A percentile compares a stretch with the other conserved stretches of the same genome.
phyloP scores from a whole-genome alignment of 495 filamentous ascomycete species.

The Amphirosellinia nigrospora region DNA sequence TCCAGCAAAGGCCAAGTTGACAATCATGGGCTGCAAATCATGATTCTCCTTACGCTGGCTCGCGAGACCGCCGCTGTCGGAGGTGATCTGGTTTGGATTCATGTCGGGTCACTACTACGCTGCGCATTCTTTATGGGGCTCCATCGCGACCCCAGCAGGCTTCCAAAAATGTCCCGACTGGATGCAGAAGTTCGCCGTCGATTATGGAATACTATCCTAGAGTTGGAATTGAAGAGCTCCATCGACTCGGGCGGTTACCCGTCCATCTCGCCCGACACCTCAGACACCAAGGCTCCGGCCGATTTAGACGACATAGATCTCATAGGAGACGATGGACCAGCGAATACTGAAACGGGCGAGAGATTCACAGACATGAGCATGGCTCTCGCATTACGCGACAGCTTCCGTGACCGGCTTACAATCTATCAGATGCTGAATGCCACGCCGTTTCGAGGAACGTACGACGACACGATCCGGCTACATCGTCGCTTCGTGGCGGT shows the following conservation, averaged over 20 bases:
- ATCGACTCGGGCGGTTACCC: constrained; percentile 61
- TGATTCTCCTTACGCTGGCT: constrained; percentile 66
- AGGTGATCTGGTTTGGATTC: constrained; percentile 64
- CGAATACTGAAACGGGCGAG: constrained; percentile 29
- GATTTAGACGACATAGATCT: constrained; percentile 56
- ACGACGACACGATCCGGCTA: constrained; percentile 40
- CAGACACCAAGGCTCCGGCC: constrained; percentile 56
- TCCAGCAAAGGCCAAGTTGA: constrained; percentile 58
- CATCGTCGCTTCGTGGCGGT: constrained; percentile 47
- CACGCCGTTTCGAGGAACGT: constrained; percentile 42
- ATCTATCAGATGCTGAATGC: constrained; percentile 57
- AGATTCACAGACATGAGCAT: constrained; percentile 54
- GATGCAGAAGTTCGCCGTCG: constrained; percentile 70
- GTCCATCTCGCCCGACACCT: constrained; percentile 48
- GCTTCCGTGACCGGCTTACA: constrained; percentile 53
- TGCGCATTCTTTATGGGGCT: constrained; percentile 67
- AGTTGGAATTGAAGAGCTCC: constrained; percentile 59
- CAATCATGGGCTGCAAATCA: constrained; percentile 62
- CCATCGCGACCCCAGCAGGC: constrained; percentile 60
- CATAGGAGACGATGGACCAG: constrained; percentile 15
- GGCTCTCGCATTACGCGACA: constrained; percentile 52
- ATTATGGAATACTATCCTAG: constrained; percentile 70
- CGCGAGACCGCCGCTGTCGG: constrained; percentile 61
- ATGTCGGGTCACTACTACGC: constrained; percentile 62
- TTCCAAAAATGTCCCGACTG: constrained; percentile 51